These are phyloP conservation scores for Viola odorata DNA, from an alignment of 345 rosid genomes.

Conservation along the genomic window DNA sequence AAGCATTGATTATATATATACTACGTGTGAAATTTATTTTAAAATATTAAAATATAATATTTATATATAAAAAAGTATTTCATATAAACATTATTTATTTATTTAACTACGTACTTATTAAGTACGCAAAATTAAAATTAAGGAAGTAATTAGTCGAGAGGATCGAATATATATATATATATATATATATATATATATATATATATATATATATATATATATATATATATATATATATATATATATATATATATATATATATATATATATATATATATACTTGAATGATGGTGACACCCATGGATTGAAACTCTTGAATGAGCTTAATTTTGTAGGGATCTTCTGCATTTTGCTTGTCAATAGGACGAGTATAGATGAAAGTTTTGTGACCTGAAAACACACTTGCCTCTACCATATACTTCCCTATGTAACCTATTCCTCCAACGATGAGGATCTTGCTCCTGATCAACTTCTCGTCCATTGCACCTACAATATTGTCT, in stretches of 20 bases:
- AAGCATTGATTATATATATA: too few species aligned
- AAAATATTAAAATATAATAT: too few species aligned
- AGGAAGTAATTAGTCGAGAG: too few species aligned
- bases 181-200: too few species aligned
- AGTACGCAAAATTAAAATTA: background rate
- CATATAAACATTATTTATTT: background rate
- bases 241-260: too few species aligned
- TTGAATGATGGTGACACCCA: constrained; percentile 28
- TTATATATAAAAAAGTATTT: background rate
- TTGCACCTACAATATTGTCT: background rate
- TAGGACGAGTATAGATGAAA: constrained; percentile 24
- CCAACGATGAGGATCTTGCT: constrained; percentile 32
- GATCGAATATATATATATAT: too few species aligned
- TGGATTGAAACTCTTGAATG: constrained; percentile 19
- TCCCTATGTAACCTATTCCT: constrained; percentile 36
- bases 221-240: too few species aligned
- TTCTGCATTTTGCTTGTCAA: constrained; percentile 14
- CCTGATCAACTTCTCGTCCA: too few species aligned
- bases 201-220: too few species aligned
- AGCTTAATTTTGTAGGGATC: constrained; percentile 6
- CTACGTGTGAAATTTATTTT: too few species aligned
- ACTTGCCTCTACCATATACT: constrained; percentile 35
- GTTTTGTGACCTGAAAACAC: constrained; percentile 23
- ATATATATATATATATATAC: too few species aligned
- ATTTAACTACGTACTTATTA: background rate